A percentile compares a stretch with the other conserved stretches of the same genome.
These are phyloP conservation scores for Rutstroemia sp. DNA, from an alignment of 2,329 filamentous ascomycete species.

Conservation along the genomic window DNA sequence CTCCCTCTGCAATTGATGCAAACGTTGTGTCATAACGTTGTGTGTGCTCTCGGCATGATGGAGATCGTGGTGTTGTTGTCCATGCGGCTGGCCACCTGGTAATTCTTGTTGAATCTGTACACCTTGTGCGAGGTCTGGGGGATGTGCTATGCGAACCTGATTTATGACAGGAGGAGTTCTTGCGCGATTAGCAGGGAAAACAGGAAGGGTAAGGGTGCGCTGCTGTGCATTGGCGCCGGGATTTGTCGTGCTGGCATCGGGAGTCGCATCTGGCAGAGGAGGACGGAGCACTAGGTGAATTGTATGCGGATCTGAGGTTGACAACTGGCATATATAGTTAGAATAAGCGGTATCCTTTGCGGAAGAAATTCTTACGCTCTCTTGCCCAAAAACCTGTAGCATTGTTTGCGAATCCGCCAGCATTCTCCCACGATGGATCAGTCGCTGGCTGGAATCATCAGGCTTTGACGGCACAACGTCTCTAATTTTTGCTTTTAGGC, in stretches of 20 bases:
- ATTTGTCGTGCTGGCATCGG: constrained; percentile 4
- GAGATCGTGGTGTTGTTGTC: constrained; percentile 20
- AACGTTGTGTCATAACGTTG: constrained; percentile 33
- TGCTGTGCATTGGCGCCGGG: background rate
- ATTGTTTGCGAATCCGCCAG: constrained; percentile 49
- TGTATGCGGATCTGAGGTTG: constrained; percentile 40
- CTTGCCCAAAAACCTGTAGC: constrained; percentile 48
- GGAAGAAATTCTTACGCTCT: constrained; percentile 29
- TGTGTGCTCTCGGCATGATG: constrained; percentile 17
- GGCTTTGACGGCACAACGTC: constrained; percentile 43
- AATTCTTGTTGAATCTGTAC: constrained; percentile 18
- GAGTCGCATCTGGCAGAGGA: constrained; percentile 19
- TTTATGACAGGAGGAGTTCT: constrained; percentile 14
- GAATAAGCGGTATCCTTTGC: constrained; percentile 7
- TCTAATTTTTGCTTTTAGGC: constrained; percentile 53
- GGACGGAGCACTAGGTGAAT: constrained; percentile 47
- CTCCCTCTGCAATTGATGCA: constrained; percentile 42
- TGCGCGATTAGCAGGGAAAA: too few species aligned
- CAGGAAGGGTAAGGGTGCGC: constrained; percentile 7
- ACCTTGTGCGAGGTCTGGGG: background rate
- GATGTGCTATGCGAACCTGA: constrained; percentile 9
- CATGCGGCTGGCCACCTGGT: constrained; percentile 15
- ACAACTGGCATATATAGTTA: constrained; percentile 31
- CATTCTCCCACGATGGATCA: constrained; percentile 54
- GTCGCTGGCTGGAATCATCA: constrained; percentile 46